phyloP scores from a whole-genome alignment of 2,329 filamentous ascomycete species.

The Sclerotinia nivalis region DNA sequence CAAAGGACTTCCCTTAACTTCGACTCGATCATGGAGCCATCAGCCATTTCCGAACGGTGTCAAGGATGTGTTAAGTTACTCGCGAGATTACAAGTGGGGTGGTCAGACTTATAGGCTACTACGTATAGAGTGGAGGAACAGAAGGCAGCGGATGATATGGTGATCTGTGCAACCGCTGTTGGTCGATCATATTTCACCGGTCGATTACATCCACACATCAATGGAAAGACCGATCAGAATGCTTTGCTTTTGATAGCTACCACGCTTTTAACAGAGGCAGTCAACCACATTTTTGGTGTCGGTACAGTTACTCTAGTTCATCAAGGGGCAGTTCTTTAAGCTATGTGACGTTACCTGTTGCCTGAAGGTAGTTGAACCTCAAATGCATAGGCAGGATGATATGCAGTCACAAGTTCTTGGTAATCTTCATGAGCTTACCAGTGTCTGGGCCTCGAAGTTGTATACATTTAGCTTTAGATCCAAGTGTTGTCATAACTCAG shows the following conservation, averaged over 20 bases:
- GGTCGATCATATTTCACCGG: background rate
- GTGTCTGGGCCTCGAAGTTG: background rate
- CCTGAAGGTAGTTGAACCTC: background rate
- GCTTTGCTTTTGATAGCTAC: background rate
- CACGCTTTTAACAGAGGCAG: background rate
- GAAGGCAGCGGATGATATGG: background rate
- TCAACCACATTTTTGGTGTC: background rate
- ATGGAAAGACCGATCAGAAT: background rate
- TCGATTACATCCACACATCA: background rate
- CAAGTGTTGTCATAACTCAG: too few relatives aligned
- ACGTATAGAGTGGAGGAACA: background rate
- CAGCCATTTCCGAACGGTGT: background rate
- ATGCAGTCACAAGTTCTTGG: background rate
- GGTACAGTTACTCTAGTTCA: background rate
- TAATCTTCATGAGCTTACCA: background rate
- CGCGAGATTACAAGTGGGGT: background rate
- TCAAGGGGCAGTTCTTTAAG: background rate
- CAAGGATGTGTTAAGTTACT: background rate
- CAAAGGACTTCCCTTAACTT: background rate
- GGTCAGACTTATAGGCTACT: background rate
- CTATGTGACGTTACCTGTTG: background rate
- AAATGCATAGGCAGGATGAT: background rate
- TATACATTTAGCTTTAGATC: background rate
- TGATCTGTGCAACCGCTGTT: background rate
- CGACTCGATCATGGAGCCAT: background rate